Percentiles rank a stretch among this genome's conserved stretches.
Conservation (phyloP, 129 eudicot species). For the Helichrysum umbraculigerum region DNA sequence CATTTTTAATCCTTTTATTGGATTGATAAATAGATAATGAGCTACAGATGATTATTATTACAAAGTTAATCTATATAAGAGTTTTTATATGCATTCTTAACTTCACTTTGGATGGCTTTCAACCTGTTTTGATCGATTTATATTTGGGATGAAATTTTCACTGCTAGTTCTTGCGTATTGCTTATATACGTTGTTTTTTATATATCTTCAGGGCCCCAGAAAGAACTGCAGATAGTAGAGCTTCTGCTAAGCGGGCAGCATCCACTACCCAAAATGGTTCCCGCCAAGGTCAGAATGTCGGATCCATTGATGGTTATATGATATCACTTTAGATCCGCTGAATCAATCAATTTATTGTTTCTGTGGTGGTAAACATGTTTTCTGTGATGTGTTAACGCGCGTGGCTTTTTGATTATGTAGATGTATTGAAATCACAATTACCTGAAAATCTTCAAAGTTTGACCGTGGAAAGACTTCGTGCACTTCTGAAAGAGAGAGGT, state of each 20-base stretch:
- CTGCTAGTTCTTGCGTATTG: not conserved
- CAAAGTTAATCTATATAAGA: not conserved
- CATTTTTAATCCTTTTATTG: not conserved
- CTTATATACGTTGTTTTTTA: not conserved
- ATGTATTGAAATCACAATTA: conserved; percentile 45
- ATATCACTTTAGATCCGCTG: not conserved
- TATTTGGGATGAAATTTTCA: not conserved
- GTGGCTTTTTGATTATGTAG: conserved; percentile 37
- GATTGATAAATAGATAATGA: too few species aligned
- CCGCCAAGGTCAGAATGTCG: conserved; percentile 61
- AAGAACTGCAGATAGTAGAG: conserved; percentile 61
- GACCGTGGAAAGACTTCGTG: conserved; percentile 82
- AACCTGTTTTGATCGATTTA: not conserved
- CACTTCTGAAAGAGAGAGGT: conserved; percentile 74
- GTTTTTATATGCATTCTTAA: not conserved
- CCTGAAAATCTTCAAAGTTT: conserved; percentile 62
- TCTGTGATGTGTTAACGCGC: not conserved
- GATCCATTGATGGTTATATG: not conserved
- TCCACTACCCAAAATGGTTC: conserved; percentile 45
- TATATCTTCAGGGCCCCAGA: conserved; percentile 62
- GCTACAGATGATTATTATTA: not conserved
- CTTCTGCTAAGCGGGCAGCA: conserved; percentile 66
- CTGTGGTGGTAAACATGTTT: not conserved
- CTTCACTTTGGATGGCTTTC: not conserved
- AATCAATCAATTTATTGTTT: not conserved